Base-by-base conservation (phyloP, 2,329 filamentous ascomycete species). In the Ascochyta clinopodiicola region DNA sequence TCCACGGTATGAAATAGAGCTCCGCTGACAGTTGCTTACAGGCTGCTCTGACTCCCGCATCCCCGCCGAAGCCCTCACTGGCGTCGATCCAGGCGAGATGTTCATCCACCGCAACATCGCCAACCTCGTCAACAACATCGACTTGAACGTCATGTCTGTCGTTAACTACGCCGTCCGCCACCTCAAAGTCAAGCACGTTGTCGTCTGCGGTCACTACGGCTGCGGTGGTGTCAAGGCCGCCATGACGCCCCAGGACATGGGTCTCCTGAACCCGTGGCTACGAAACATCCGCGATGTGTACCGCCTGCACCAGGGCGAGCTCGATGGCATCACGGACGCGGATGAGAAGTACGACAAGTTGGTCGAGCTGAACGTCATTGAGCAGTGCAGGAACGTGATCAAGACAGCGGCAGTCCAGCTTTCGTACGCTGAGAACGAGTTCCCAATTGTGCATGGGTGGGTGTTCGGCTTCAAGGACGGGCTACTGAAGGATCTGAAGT, bases 231-330 rank as follows among this genome's bases (percentile, higher is more conserved):
- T 87, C 42, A 81, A 80, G 13, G 87, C 86, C 0, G 83, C 86
- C 3, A 74, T 76, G 71, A 89, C 86, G 0, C 84, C 87, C 65
- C 84, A 87, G 73, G 87, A 91, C 69, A 77, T 91, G 51, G 88
- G 88, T 45, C 75, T 91, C 29, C 78, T 91, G 54, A 90, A 91
- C 78, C 88, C 88, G 1, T 91, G 88, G 88, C 81, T 91, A 61
- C 81, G 87, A 46, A 89, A 90, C 77, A 90, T 91, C 69, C 84
- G 88, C 55, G 88, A 91, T 73, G 87, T 91, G 54, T 90, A 91
- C 77, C 81, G 88, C 10, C 80, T 90, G 64, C 84, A 91, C 75
- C 87, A 90, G 79, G 76, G 77, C 48, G 88, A 92, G 80, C 82
- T 92, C 19, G 87, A 90, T 47, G 57, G 32, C 8, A 67, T 75